Percentiles rank a stretch among this genome's conserved stretches.
Evolutionary conservation across 345 rosid genomes (phyloP).

Genomic region (Brassica cretica): DNA sequence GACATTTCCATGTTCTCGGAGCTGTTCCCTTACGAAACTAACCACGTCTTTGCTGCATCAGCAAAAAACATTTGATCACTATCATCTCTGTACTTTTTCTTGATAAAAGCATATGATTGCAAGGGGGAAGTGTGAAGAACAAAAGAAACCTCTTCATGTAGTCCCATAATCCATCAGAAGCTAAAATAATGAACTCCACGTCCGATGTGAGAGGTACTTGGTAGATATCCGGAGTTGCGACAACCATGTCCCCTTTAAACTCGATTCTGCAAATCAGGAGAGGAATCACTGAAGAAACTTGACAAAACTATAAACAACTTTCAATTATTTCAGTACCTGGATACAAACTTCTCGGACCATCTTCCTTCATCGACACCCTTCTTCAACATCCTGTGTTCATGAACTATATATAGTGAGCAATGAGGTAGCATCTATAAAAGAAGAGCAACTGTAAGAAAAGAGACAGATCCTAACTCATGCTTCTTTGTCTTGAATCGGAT

Average conservation of each 20-base stretch:
- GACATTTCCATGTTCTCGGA: slow-evolving; percentile 85
- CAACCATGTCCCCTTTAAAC: slow-evolving; percentile 73
- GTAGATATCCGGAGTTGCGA: slow-evolving; percentile 73
- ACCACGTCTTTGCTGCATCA: slow-evolving; percentile 72
- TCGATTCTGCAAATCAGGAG: slow-evolving; percentile 47
- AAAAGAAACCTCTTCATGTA: slow-evolving; percentile 68
- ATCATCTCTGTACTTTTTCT: background rate
- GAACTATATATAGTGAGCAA: slow-evolving; percentile 19
- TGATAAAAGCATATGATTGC: background rate
- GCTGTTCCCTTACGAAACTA: slow-evolving; percentile 73
- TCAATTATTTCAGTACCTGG: slow-evolving; percentile 52
- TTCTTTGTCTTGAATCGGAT: slow-evolving; percentile 86
- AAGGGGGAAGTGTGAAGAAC: background rate
- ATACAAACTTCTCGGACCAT: slow-evolving; percentile 86
- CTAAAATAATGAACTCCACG: slow-evolving; percentile 76
- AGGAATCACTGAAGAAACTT: background rate
- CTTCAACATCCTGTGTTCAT: slow-evolving; percentile 69
- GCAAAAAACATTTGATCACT: slow-evolving; percentile 16
- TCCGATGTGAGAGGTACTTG: slow-evolving; percentile 70
- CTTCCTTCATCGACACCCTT: slow-evolving; percentile 81
- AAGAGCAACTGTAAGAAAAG: slow-evolving; percentile 4
- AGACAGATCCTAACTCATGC: slow-evolving; percentile 56
- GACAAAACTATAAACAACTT: too few species aligned
- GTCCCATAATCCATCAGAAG: slow-evolving; percentile 98
- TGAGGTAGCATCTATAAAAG: background rate